Evolutionary conservation across 2,329 filamentous ascomycete genomes (phyloP), one percentile per base, ranked within the genome.

Genomic region (Stagonosporopsis tanaceti): DNA sequence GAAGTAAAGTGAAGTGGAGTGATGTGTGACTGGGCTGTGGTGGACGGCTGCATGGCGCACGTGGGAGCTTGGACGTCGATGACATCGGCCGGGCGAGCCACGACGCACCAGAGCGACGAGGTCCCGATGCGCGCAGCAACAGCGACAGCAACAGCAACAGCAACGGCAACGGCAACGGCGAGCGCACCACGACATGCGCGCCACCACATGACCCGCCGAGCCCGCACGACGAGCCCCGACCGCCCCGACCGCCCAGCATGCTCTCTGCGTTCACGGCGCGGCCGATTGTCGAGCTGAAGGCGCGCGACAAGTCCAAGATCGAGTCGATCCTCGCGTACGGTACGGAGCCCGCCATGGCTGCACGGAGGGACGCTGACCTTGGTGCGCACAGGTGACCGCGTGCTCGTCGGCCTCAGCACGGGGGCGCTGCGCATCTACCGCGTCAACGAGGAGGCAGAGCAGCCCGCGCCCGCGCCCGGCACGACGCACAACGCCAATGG

Each of bases 251-350:
- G 53, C 45, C 53, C 63, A 74, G 32, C 51, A 97, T 97, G 95
- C 89, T 99, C 79, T 96, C 94, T 79, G 95, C 95, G 75, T 99
- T 99, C 81, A 96, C 91, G 69, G 93, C 95, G 81, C 91, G 92
- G 74, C 91, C 93, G 64, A 94, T 99, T 77, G 91, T 98, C 84
- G 95, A 99, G 90, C 90, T 99, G 72, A 93, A 91, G 81, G 88
- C 89, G 78, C 89, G 92, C 78, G 94, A 98, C 86, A 97, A 96
- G 83, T 96, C 92, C 65, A 95, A 90, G 83, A 97, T 99, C 79
- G 95, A 99, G 80, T 95, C 92, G 47, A 92, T 99, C 66, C 85
- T 98, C 45, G 92, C 94, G 60, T 92, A 97, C 79, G 93, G 90
- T 92, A 83, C 56, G 78, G 15, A 30, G 47, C 42, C 12, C 22